Conservation (phyloP, 1,284 basidiomycete species). For the Apiotrichum gamsii region DNA sequence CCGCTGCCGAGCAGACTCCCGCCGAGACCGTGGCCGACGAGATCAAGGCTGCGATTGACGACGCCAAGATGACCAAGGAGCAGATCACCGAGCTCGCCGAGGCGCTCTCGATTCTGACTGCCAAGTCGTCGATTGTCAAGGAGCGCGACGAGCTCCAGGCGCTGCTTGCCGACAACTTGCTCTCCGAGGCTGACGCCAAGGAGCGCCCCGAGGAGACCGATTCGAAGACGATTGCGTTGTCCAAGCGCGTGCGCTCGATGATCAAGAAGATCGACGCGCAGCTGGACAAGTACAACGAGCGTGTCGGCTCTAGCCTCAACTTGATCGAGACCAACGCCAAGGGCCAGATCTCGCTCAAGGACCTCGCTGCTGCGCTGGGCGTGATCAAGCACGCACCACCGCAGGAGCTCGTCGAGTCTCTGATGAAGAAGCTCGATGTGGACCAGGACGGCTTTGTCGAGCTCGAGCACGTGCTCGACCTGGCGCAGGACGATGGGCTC, state of each 20-base stretch:
- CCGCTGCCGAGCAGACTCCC: conserved; percentile 45
- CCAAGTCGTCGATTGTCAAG: conserved; percentile 94
- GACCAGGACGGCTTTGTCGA: conserved; percentile 90
- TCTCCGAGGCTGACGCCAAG: conserved; percentile 64
- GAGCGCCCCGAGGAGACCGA: conserved; percentile 44
- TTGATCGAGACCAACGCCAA: conserved; percentile 88
- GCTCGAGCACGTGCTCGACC: conserved; percentile 48
- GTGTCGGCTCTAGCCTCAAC: conserved; percentile 85
- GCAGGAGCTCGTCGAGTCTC: conserved; percentile 78
- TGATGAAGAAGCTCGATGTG: conserved; percentile 90
- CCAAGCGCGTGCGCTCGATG: conserved; percentile 92
- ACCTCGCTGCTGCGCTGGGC: conserved; percentile 81
- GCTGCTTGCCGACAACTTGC: conserved; percentile 86
- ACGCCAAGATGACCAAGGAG: conserved; percentile 93
- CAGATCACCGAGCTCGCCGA: conserved; percentile 92
- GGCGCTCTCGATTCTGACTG: conserved; percentile 81
- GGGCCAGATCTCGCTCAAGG: conserved; percentile 83
- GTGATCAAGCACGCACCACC: conserved; percentile 92
- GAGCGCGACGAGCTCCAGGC: conserved; percentile 85
- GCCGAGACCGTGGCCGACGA: conserved; percentile 14
- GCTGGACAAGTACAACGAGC: conserved; percentile 82
- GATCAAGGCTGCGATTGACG: conserved; percentile 50
- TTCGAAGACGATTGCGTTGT: conserved; percentile 54
- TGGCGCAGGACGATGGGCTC: conserved; percentile 47
- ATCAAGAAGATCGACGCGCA: conserved; percentile 92